Conservation (phyloP, 129 eudicot genomes). For the Centella asiatica region DNA sequence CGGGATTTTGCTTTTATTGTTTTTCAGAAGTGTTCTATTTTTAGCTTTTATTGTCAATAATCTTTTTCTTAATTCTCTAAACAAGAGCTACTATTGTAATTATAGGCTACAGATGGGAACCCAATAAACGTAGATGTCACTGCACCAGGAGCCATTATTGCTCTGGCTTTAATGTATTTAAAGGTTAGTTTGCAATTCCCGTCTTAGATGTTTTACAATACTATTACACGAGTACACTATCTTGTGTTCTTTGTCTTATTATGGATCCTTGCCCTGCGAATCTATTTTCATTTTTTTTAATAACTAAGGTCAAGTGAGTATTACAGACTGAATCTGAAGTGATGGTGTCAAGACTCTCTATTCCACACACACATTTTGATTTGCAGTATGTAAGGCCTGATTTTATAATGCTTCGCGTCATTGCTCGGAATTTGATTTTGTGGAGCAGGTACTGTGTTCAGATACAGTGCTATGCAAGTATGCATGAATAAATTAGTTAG, state of each 20-base stretch:
- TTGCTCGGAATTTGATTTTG: conserved; percentile 83
- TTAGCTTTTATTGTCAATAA: background rate
- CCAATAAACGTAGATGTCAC: conserved; percentile 85
- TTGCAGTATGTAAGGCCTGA: conserved; percentile 93
- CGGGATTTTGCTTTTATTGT: background rate
- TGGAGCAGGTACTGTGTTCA: conserved; percentile 80
- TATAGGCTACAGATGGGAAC: conserved; percentile 66
- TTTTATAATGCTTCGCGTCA: conserved; percentile 86
- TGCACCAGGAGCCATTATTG: conserved; percentile 94
- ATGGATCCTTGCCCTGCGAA: background rate
- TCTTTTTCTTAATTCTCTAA: conserved; percentile 7
- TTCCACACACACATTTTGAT: conserved; percentile 77
- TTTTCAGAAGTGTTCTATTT: background rate
- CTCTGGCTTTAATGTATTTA: conserved; percentile 74
- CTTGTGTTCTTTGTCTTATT: conserved; percentile 9
- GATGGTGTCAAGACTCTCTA: conserved; percentile 63
- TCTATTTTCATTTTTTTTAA: background rate
- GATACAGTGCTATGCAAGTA: background rate
- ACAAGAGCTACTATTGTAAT: conserved; percentile 11
- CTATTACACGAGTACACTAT: background rate
- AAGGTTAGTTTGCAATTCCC: conserved; percentile 43
- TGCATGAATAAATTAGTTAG: background rate
- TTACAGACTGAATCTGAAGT: conserved; percentile 79
- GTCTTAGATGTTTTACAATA: background rate
- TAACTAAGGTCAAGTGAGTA: too few species aligned